Percentiles rank a stretch among this genome's conserved stretches.
Evolutionary conservation across 2,329 filamentous ascomycete species (phyloP).

Genomic region (Metarhizium rileyi): DNA sequence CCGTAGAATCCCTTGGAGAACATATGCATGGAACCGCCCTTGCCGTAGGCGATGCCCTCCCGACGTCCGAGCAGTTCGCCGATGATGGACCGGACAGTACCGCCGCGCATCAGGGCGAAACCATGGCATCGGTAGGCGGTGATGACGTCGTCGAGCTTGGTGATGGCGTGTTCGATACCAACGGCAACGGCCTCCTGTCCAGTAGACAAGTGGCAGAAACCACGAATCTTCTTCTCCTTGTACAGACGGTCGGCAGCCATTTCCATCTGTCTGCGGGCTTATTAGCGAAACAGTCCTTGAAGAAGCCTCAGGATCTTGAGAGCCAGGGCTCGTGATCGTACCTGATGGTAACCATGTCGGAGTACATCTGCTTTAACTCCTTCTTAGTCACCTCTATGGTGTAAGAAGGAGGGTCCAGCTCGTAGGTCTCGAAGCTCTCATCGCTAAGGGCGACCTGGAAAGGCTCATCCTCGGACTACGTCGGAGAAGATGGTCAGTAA

Average conservation of each 20-base stretch:
- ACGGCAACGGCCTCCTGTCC: constrained; percentile 96
- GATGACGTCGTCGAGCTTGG: constrained; percentile 85
- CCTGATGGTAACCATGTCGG: constrained; percentile 91
- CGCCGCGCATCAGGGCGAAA: constrained; percentile 94
- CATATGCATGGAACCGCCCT: constrained; percentile 99
- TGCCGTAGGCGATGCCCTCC: constrained; percentile 95
- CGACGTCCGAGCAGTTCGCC: constrained; percentile 90
- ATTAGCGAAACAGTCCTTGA: constrained; percentile 16
- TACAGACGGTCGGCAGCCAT: constrained; percentile 98
- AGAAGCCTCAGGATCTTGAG: background rate
- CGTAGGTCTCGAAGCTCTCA: constrained; percentile 99
- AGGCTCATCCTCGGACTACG: constrained; percentile 81
- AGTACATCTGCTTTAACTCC: constrained; percentile 98
- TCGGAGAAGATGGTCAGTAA: constrained; percentile 10
- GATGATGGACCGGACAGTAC: constrained; percentile 81
- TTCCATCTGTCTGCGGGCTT: constrained; percentile 78
- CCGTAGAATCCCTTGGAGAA: constrained; percentile 97
- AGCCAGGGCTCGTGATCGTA: constrained; percentile 36
- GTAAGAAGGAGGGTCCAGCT: constrained; percentile 92
- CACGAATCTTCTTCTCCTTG: constrained; percentile 99
- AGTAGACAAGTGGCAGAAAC: constrained; percentile 97
- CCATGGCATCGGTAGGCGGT: constrained; percentile 99
- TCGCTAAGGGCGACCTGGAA: constrained; percentile 91
- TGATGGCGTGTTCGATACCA: constrained; percentile 94
- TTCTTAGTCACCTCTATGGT: constrained; percentile 91